Percentiles rank a stretch among this genome's conserved stretches.
Evolutionary conservation across 176 grass and related monocot genomes (phyloP).

Genomic region (Calamus simplicifolius): DNA sequence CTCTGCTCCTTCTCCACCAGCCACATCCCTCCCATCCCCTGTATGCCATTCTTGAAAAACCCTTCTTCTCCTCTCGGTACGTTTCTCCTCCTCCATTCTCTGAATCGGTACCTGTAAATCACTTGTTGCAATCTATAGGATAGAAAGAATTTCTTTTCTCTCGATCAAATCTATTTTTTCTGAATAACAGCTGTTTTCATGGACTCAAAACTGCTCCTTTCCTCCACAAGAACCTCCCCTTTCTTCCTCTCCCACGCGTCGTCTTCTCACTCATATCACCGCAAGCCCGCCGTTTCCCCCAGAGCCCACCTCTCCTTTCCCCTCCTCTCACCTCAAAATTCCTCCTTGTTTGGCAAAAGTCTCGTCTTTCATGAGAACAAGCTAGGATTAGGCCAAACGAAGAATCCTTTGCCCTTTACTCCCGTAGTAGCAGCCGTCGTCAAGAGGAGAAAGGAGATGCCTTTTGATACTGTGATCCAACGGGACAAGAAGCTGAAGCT

Average conservation of each 20-base stretch:
- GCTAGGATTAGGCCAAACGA: conserved; percentile 20
- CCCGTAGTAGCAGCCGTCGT: conserved; percentile 33
- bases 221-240: background rate
- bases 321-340: background rate
- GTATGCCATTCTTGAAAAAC: too few species aligned
- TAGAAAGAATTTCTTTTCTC: too few species aligned
- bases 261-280: conserved; percentile 33
- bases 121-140: too few species aligned
- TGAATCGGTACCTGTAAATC: too few species aligned
- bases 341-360: conserved; percentile 20
- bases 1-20: too few species aligned
- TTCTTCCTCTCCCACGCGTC: conserved; percentile 7
- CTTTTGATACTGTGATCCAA: conserved; percentile 90
- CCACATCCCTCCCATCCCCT: too few species aligned
- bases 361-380: conserved; percentile 23
- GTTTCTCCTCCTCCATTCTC: too few species aligned
- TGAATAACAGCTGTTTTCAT: conserved; percentile 10
- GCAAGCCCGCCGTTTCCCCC: conserved; percentile 5
- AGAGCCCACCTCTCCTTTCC: conserved; percentile 10
- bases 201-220: conserved; percentile 57
- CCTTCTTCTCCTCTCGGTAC: too few species aligned
- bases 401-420: conserved; percentile 1
- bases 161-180: too few species aligned
- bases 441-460: conserved; percentile 77
- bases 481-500: conserved; percentile 97